Conservation (phyloP, 768 basidiomycete species). For the Lyophyllum semitale region DNA sequence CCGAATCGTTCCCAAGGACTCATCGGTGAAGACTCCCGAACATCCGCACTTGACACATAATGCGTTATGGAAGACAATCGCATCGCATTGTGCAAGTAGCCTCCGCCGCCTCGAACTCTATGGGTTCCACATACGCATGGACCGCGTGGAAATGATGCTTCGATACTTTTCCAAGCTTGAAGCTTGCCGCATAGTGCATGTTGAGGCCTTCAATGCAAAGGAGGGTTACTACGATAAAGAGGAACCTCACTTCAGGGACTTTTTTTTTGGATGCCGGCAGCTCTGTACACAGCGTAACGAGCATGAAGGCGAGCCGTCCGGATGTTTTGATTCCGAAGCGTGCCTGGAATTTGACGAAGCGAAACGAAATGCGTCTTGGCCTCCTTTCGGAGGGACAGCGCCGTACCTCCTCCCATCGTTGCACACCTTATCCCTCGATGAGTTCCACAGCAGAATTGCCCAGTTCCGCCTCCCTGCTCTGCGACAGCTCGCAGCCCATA, state of each 20-base stretch:
- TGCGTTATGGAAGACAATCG: background rate
- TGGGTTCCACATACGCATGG: slow-evolving; percentile 3
- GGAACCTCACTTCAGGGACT: background rate
- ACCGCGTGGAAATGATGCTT: background rate
- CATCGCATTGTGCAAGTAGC: background rate
- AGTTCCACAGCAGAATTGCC: background rate
- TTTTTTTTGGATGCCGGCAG: background rate
- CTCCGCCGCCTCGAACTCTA: slow-evolving; percentile 4
- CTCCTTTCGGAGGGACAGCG: background rate
- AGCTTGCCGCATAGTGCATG: background rate
- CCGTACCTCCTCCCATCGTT: slow-evolving; percentile 1
- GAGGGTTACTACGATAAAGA: background rate
- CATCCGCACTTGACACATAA: background rate
- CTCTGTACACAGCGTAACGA: too few relatives aligned
- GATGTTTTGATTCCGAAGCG: background rate
- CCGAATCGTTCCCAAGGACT: background rate
- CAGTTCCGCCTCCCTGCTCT: background rate
- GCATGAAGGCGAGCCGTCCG: background rate
- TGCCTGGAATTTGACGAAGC: background rate
- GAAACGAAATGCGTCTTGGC: background rate
- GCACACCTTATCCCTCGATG: background rate
- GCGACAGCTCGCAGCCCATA: background rate
- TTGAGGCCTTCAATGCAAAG: background rate
- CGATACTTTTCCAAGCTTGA: slow-evolving; percentile 3
- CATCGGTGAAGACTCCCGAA: background rate